A percentile compares a stretch with the other conserved stretches of the same genome.
These are phyloP conservation scores for Collybia nuda DNA, from an alignment of 768 basidiomycete genomes.

Conservation along the genomic window DNA sequence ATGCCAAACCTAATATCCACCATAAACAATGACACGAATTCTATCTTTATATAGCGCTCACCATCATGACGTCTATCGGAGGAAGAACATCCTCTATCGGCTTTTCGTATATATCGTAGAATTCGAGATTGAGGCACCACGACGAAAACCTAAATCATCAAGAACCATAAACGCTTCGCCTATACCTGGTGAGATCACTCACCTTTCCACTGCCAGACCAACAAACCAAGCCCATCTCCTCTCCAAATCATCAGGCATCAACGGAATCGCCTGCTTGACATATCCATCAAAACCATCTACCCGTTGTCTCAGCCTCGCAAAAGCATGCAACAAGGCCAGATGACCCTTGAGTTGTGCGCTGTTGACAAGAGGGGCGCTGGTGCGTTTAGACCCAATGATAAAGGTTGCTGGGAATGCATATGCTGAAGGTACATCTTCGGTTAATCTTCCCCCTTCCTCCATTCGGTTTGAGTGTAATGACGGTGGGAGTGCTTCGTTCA, in stretches of 20 bases:
- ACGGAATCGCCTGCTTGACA: background rate
- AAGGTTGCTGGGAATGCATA: conserved; percentile 7
- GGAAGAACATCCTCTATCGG: background rate
- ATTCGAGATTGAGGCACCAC: background rate
- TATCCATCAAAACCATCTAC: conserved; percentile 5
- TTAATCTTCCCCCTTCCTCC: no score
- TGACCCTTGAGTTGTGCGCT: conserved; percentile 11
- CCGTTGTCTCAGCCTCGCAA: conserved; percentile 1
- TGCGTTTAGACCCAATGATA: background rate
- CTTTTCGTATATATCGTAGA: background rate
- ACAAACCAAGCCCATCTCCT: conserved; percentile 15
- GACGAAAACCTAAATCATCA: background rate
- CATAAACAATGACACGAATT: background rate
- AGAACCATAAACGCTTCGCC: background rate
- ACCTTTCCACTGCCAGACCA: conserved; percentile 12
- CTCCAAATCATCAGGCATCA: conserved; percentile 5
- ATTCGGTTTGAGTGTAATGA: no score
- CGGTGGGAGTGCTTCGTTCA: no score
- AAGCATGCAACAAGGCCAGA: conserved; percentile 10
- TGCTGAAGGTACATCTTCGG: background rate
- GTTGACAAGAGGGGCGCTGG: conserved; percentile 5
- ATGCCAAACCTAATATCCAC: conserved; percentile 11
- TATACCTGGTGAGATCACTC: background rate
- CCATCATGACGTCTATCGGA: conserved; percentile 4
- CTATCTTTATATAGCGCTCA: background rate